A percentile compares a stretch with the other conserved stretches of the same genome.
Evolutionary conservation across 2,329 filamentous ascomycete species (phyloP).

Genomic region (Fusarium lateritium): DNA sequence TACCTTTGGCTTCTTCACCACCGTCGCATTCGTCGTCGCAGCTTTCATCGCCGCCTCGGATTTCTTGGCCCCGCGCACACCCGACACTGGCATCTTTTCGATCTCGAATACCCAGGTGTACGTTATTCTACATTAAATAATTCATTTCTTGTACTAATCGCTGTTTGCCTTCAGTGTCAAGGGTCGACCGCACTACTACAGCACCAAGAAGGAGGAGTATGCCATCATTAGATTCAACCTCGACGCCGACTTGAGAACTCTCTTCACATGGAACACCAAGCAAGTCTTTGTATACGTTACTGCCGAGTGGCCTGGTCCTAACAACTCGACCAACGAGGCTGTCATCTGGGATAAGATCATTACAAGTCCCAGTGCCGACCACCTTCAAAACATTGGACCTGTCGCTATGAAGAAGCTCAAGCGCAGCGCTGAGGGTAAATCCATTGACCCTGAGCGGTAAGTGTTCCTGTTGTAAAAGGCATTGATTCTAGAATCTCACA

Average conservation of each 20-base stretch:
- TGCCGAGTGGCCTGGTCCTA: conserved; percentile 73
- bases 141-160: conserved; percentile 13
- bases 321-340: conserved; percentile 73
- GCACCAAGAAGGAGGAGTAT: conserved; percentile 92
- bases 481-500: conserved; percentile 18
- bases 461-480: conserved; percentile 20
- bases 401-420: conserved; percentile 73
- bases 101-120: conserved; percentile 90
- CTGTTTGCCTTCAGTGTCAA: conserved; percentile 72
- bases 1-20: conserved; percentile 98
- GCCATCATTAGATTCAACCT: conserved; percentile 94
- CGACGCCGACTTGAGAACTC: conserved; percentile 88
- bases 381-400: conserved; percentile 73
- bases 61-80: conserved; percentile 77
- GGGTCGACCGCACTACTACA: conserved; percentile 97
- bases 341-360: conserved; percentile 98
- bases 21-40: conserved; percentile 86
- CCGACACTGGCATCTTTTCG: conserved; percentile 71
- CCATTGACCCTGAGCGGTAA: conserved; percentile 71
- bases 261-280: conserved; percentile 99
- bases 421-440: conserved; percentile 72
- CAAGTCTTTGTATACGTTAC: conserved; percentile 97
- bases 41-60: conserved; percentile 86
- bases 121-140: conserved; percentile 45
- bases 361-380: conserved; percentile 76